Evolutionary conservation across 164 flowering plant species (phyloP).

Genomic region (Piper longum): DNA sequence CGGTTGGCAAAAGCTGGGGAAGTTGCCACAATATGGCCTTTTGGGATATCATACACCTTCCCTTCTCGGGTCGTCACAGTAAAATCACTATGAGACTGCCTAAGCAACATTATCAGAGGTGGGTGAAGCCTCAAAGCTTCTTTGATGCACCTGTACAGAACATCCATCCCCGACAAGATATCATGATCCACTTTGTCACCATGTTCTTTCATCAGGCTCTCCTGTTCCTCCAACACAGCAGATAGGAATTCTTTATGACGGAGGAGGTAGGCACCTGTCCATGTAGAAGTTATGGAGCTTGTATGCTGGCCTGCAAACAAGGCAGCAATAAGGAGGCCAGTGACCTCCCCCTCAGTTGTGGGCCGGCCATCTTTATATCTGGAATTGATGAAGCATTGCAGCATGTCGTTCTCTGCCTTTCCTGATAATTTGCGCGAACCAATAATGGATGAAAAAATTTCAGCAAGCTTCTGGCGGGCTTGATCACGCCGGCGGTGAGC

Average conservation of each 20-base stretch:
- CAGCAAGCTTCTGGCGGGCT: slow-evolving; percentile 72
- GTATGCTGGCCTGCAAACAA: slow-evolving; percentile 98
- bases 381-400: slow-evolving; percentile 87
- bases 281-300: slow-evolving; percentile 84
- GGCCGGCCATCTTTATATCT: slow-evolving; percentile 90
- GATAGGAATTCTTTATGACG: slow-evolving; percentile 40
- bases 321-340: slow-evolving; percentile 97
- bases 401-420: slow-evolving; percentile 68
- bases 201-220: slow-evolving; percentile 43
- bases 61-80: slow-evolving; percentile 72
- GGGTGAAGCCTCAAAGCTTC: slow-evolving; percentile 96
- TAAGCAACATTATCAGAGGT: slow-evolving; percentile 74
- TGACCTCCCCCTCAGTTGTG: slow-evolving; percentile 76
- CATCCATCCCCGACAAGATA: slow-evolving; percentile 82
- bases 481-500: slow-evolving; percentile 83
- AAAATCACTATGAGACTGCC: slow-evolving; percentile 78
- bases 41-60: slow-evolving; percentile 76
- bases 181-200: slow-evolving; percentile 78
- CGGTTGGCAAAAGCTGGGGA: slow-evolving; percentile 94
- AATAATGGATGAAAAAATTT: slow-evolving; percentile 65
- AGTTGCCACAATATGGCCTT: slow-evolving; percentile 91
- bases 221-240: slow-evolving; percentile 69
- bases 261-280: slow-evolving; percentile 95
- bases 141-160: slow-evolving; percentile 68
- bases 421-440: slow-evolving; percentile 49